Conservation (phyloP, 2,329 filamentous ascomycete genomes). For the Penicillium sp. region DNA sequence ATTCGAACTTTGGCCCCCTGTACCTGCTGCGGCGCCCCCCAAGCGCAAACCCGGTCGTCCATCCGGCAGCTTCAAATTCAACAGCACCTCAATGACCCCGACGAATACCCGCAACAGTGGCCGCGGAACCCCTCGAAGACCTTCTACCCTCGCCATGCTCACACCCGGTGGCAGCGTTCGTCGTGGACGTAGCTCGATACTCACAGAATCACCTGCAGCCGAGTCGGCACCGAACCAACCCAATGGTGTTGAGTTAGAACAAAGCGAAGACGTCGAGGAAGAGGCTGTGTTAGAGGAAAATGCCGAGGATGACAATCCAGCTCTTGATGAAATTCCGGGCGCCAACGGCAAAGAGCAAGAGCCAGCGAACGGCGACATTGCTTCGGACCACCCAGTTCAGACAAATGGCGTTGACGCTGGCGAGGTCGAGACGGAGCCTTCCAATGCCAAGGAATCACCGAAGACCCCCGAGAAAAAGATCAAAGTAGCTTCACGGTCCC, state of each 20-base stretch:
- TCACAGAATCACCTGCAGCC: constrained; percentile 31
- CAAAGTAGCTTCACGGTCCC: constrained; percentile 17
- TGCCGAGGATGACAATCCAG: constrained; percentile 10
- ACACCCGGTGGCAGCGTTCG: constrained; percentile 36
- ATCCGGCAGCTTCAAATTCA: constrained; percentile 33
- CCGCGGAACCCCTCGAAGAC: constrained; percentile 40
- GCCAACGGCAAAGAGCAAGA: constrained; percentile 5
- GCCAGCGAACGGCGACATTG: constrained; percentile 12
- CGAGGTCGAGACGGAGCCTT: constrained; percentile 1
- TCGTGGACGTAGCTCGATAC: constrained; percentile 40
- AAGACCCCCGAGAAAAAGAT: constrained; percentile 19
- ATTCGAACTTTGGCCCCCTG: constrained; percentile 47
- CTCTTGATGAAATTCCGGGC: constrained; percentile 7
- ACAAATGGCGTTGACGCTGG: constrained; percentile 15
- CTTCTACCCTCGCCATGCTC: constrained; percentile 28
- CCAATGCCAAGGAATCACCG: constrained; percentile 4
- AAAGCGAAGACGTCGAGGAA: constrained; percentile 9
- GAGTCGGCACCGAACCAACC: constrained; percentile 25
- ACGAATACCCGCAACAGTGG: constrained; percentile 36
- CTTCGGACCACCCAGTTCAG: constrained; percentile 2
- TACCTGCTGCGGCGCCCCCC: constrained; percentile 35
- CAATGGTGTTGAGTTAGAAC: constrained; percentile 26
- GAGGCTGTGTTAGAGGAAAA: constrained; percentile 16
- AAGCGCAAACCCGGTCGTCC: constrained; percentile 44
- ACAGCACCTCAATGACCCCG: constrained; percentile 32